Conservation (phyloP, 805 yeast species). For the Sugiyamaella marilandica region DNA sequence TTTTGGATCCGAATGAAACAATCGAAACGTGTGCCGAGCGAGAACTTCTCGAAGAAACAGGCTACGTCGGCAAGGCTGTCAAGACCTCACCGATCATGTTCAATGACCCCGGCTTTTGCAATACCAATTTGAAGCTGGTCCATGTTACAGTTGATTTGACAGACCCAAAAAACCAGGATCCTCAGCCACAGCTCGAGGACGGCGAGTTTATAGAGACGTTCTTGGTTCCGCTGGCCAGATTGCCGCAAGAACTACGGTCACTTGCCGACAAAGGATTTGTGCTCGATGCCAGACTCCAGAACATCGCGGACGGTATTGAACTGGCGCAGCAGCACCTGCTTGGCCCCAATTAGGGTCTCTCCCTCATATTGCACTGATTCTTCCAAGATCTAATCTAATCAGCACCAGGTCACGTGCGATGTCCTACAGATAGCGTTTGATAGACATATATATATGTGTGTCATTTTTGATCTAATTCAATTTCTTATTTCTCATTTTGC, state of each 20-base stretch:
- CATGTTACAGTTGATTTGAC: conserved; percentile 70
- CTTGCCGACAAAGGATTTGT: conserved; percentile 63
- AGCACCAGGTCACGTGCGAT: too few relatives aligned
- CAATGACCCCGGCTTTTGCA: conserved; percentile 86
- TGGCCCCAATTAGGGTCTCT: too few relatives aligned
- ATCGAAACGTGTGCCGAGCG: conserved; percentile 77
- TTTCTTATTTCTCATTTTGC: not conserved
- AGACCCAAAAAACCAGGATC: conserved; percentile 61
- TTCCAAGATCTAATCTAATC: too few relatives aligned
- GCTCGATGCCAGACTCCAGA: conserved; percentile 83
- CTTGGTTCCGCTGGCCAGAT: conserved; percentile 50
- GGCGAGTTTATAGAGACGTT: conserved; percentile 92
- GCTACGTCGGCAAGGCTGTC: conserved; percentile 66
- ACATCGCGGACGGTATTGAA: conserved; percentile 75
- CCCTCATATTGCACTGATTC: too few relatives aligned
- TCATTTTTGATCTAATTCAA: conserved; percentile 5
- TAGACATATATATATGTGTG: too few relatives aligned
- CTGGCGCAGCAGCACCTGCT: conserved; percentile 38
- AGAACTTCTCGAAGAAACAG: conserved; percentile 89
- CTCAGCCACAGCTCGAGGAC: conserved; percentile 75
- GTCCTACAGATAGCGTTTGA: too few relatives aligned
- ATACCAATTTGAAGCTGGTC: conserved; percentile 79
- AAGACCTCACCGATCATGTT: conserved; percentile 46
- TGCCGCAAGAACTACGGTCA: conserved; percentile 50
- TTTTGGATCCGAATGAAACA: conserved; percentile 78